These are phyloP conservation scores for Circinella minor DNA, from an alignment of 371 early-diverging fungal genomes.

Conservation along the genomic window DNA sequence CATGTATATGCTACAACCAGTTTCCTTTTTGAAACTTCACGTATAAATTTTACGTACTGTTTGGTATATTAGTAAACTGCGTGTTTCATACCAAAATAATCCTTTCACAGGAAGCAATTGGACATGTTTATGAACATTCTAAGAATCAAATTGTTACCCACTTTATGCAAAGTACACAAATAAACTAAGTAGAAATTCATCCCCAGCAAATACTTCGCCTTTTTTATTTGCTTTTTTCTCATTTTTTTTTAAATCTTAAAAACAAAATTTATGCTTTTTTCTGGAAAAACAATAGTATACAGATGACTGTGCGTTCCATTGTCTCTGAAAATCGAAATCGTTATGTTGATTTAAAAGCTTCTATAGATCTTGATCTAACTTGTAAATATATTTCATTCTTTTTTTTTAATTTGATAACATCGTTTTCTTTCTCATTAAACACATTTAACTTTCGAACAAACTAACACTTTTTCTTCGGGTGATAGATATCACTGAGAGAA, in stretches of 20 bases:
- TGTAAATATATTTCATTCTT: constrained; percentile 33
- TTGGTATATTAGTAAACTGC: too few relatives aligned
- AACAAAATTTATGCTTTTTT: background rate
- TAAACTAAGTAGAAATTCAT: background rate
- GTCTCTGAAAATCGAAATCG: constrained; percentile 64
- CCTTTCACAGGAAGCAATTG: too few relatives aligned
- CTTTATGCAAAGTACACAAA: background rate
- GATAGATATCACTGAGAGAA: constrained; percentile 63
- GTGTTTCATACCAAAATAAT: too few relatives aligned
- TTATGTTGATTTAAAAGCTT: constrained; percentile 43
- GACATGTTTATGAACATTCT: too few relatives aligned
- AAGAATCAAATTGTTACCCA: too few relatives aligned
- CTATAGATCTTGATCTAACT: constrained; percentile 69
- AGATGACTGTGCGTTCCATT: constrained; percentile 28
- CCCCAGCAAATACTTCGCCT: background rate
- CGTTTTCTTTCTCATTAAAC: background rate
- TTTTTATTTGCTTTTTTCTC: background rate
- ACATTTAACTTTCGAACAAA: background rate
- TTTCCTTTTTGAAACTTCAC: too few relatives aligned
- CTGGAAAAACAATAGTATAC: background rate
- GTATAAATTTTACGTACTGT: too few relatives aligned
- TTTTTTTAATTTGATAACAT: background rate
- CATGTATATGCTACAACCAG: too few relatives aligned
- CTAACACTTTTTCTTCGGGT: background rate
- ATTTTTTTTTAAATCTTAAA: too few relatives aligned